These are phyloP conservation scores for Chlorella sp. DNA, from an alignment of 139 green algal species.

Conservation along the genomic window DNA sequence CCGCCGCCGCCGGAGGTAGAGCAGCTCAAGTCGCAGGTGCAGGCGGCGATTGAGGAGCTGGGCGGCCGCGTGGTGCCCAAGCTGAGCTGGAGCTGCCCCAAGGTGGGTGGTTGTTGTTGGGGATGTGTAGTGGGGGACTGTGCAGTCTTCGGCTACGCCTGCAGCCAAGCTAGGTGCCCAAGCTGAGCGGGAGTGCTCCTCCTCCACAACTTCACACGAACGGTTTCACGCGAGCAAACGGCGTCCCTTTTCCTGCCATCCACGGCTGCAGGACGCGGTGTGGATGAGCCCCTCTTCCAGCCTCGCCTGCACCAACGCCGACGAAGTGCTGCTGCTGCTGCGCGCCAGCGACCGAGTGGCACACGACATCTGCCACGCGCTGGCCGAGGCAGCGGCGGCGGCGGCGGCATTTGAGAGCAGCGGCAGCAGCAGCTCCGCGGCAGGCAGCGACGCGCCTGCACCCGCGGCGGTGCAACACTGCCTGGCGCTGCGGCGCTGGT, in stretches of 20 bases:
- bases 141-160: not conserved
- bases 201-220: not conserved
- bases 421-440: conserved; percentile 3
- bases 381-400: not conserved
- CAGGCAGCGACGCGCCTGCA: conserved; percentile 20
- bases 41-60: conserved; percentile 66
- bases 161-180: not conserved
- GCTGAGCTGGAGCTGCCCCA: conserved; percentile 92
- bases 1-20: conserved; percentile 35
- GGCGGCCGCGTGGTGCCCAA: conserved; percentile 87
- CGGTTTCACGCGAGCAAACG: no score
- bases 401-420: not conserved
- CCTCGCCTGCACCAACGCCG: conserved; percentile 65
- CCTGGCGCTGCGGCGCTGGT: conserved; percentile 82
- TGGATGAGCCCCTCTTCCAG: conserved; percentile 77
- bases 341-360: conserved; percentile 88
- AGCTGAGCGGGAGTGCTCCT: not conserved
- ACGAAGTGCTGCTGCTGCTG: conserved; percentile 90
- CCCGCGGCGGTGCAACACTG: conserved; percentile 29
- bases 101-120: conserved; percentile 14
- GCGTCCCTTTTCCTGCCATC: not conserved
- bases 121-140: not conserved
- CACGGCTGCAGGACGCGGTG: conserved; percentile 67
- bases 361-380: conserved; percentile 78
- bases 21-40: conserved; percentile 49